Evolutionary conservation across 163 green algal species (phyloP).

Genomic region (Volvox carteri): DNA sequence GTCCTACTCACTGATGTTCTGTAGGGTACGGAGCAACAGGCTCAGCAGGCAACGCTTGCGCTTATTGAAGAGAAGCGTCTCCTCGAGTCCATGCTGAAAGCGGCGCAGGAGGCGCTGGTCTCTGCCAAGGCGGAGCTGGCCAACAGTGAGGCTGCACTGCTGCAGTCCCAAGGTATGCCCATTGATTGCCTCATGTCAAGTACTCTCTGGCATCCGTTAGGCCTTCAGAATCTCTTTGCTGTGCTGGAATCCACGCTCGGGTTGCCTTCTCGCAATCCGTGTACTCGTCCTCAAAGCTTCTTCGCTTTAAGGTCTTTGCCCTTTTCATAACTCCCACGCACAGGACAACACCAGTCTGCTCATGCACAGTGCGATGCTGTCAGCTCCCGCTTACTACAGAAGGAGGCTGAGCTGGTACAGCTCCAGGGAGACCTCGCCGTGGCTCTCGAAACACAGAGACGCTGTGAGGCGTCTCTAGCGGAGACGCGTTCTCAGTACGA

Average conservation of each 20-base stretch:
- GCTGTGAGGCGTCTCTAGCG: neutral
- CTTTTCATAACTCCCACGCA: neutral
- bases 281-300: too few species aligned
- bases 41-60: neutral
- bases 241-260: too few species aligned
- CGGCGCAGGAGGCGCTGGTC: neutral
- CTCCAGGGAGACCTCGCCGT: neutral
- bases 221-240: too few species aligned
- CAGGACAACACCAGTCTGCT: slow-evolving; percentile 26
- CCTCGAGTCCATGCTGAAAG: neutral
- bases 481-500: slow-evolving; percentile 29
- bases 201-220: too few species aligned
- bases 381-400: neutral
- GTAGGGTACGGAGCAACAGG: neutral
- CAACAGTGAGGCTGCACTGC: neutral
- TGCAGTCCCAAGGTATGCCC: neutral
- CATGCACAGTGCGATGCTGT: neutral
- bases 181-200: too few species aligned
- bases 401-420: neutral
- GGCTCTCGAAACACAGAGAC: neutral
- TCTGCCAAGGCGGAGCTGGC: neutral
- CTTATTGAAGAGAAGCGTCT: neutral
- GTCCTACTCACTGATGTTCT: too few species aligned
- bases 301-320: too few species aligned
- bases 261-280: too few species aligned